These are phyloP conservation scores for Stephania japonica DNA, from an alignment of 164 flowering plant species.

Conservation along the genomic window DNA sequence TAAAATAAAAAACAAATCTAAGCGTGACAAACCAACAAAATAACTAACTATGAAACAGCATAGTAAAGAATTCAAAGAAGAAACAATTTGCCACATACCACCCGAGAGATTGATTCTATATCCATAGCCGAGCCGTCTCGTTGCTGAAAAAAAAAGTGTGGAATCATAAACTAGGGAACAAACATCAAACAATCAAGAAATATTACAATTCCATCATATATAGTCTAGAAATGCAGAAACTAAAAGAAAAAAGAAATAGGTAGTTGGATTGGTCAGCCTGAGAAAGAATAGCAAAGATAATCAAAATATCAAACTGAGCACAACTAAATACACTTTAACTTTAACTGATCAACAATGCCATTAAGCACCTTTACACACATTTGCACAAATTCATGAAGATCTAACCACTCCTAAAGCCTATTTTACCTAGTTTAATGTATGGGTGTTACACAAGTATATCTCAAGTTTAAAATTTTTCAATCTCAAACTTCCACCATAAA, in stretches of 20 bases:
- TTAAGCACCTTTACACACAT: no score
- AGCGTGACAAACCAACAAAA: background rate
- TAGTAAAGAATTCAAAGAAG: background rate
- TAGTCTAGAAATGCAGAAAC: background rate
- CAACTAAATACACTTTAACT: no score
- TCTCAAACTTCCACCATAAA: no score
- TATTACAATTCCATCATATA: background rate
- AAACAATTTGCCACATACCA: conserved; percentile 27
- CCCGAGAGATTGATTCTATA: conserved; percentile 26
- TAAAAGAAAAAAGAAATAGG: background rate
- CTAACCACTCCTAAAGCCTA: no score
- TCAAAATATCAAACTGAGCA: no score
- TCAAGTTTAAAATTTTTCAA: no score
- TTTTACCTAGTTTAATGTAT: no score
- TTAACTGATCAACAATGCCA: no score
- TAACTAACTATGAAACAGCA: background rate
- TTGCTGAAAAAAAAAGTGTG: conserved; percentile 30
- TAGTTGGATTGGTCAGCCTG: no score
- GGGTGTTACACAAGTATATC: no score
- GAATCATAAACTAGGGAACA: background rate
- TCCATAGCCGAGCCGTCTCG: conserved; percentile 26
- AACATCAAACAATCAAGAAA: background rate
- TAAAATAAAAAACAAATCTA: background rate
- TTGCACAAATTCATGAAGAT: no score
- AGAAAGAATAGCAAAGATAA: no score